Base-by-base conservation (phyloP, 345 rosid genomes). In the Sonneratia caseolaris region DNA sequence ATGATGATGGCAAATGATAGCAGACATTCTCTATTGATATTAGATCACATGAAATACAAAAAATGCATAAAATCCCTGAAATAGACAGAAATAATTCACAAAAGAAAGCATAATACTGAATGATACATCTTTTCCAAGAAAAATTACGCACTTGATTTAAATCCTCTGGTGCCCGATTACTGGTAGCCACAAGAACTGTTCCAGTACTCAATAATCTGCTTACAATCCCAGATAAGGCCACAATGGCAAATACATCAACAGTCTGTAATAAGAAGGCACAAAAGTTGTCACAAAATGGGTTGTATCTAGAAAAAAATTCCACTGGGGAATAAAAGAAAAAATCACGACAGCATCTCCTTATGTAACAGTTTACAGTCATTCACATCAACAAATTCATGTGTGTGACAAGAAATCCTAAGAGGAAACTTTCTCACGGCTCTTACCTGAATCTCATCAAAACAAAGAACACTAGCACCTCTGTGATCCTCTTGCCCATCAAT, bases 391-490 rank as follows among this genome's bases (percentile, higher is more conserved):
- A 59, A 21, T 12, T 68, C 32, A 10, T 48, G 35, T 16, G 21
- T n/a, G 6, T 10, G 48, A 42, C n/a, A 16, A 37, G 32, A 45
- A 68, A 27, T 45, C 37, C 7, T 35, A 8, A 62, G 27, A 11
- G 38, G 7, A 13, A 62, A 62, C 37, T 35, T 62, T 62, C 37
- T 62, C 19, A 22, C 4, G 3, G 53, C 62, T 73, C 37, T 79
- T 78, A 91, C 97, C 93, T 94, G 98, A 79, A 94, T 89, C 84
- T 91, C 96, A 83, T 91, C 97, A 71, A 94, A 94, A 81, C 98
- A 91, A 78, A 89, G 96, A 77, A 91, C 64, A 71, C 91, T 89
- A 16, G 95, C 97, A 74, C 98, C 98, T 68, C 76, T 82, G 78
- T 79, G 76, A 76, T 75, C 80, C 76, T 81, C 80, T 73, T 86